Percentiles rank a stretch among this genome's conserved stretches.
These are phyloP conservation scores for Penicillium cataractarum DNA, from an alignment of 495 filamentous ascomycete species.

Conservation along the genomic window DNA sequence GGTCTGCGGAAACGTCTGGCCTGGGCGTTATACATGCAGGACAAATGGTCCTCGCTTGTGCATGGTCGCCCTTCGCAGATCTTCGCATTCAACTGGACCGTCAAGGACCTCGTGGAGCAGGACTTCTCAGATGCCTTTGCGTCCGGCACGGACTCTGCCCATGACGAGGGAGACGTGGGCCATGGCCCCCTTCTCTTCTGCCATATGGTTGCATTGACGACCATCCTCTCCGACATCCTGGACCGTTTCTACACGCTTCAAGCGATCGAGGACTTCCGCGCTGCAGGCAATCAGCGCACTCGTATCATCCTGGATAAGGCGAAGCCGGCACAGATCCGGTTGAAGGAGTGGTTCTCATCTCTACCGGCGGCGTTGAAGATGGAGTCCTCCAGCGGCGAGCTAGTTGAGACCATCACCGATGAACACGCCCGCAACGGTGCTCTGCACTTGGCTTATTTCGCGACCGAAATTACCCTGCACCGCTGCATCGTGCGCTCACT, in stretches of 20 bases:
- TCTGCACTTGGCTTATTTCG: slow-evolving; percentile 64
- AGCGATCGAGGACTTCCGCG: slow-evolving; percentile 56
- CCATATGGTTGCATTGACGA: slow-evolving; percentile 61
- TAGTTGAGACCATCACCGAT: slow-evolving; percentile 45
- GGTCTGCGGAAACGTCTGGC: slow-evolving; percentile 60
- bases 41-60: slow-evolving; percentile 62
- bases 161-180: slow-evolving; percentile 44
- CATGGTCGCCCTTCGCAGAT: slow-evolving; percentile 61
- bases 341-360: slow-evolving; percentile 62
- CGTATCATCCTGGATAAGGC: slow-evolving; percentile 61
- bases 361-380: slow-evolving; percentile 57
- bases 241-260: slow-evolving; percentile 63
- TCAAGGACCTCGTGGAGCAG: slow-evolving; percentile 55
- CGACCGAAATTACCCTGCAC: slow-evolving; percentile 64
- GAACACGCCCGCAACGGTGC: slow-evolving; percentile 52
- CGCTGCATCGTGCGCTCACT: slow-evolving; percentile 62
- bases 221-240: slow-evolving; percentile 63
- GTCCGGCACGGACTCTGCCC: slow-evolving; percentile 34
- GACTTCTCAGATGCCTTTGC: slow-evolving; percentile 51
- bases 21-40: slow-evolving; percentile 63
- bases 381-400: slow-evolving; percentile 49
- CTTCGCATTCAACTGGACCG: slow-evolving; percentile 58
- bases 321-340: slow-evolving; percentile 61
- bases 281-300: slow-evolving; percentile 52
- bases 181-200: slow-evolving; percentile 57